Percentiles rank a stretch among this genome's conserved stretches.
These are phyloP conservation scores for Penicillium malachiteum DNA, from an alignment of 495 filamentous ascomycete genomes.

Conservation along the genomic window DNA sequence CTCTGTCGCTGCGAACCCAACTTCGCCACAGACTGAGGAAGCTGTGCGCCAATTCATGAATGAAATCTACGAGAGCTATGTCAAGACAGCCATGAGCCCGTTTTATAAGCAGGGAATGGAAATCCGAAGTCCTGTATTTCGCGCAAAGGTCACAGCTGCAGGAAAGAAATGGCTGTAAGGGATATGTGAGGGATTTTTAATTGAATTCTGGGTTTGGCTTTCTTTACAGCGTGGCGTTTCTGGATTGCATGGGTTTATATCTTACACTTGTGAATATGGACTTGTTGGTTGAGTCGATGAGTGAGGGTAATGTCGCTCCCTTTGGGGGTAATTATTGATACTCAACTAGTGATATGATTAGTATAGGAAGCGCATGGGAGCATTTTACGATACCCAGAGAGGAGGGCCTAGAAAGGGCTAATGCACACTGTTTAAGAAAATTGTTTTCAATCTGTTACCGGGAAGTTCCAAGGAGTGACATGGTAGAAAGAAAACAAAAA, in stretches of 20 bases:
- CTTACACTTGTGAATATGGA: not conserved
- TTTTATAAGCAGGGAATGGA: constrained; percentile 84
- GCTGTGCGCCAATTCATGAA: constrained; percentile 89
- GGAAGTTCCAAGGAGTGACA: too few species aligned
- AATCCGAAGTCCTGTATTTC: constrained; percentile 82
- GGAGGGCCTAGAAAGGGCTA: not conserved
- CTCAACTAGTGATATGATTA: too few species aligned
- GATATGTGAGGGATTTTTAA: not conserved
- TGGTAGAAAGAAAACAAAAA: not conserved
- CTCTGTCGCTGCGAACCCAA: constrained; percentile 77
- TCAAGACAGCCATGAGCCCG: constrained; percentile 96
- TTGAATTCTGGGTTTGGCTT: constrained; percentile 1
- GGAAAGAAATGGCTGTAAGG: constrained; percentile 86
- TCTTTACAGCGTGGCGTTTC: constrained; percentile 24
- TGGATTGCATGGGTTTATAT: not conserved
- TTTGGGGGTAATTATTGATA: not conserved
- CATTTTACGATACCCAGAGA: constrained; percentile 12
- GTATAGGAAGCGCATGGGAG: not conserved
- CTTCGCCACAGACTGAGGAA: constrained; percentile 84
- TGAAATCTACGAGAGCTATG: constrained; percentile 91
- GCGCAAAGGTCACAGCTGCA: constrained; percentile 73
- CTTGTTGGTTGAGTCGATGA: not conserved
- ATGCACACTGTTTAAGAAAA: constrained; percentile 9
- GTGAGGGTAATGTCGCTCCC: not conserved
- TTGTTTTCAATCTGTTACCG: too few species aligned